phyloP scores from a whole-genome alignment of 345 rosid species.

The Abelmoschus esculentus region DNA sequence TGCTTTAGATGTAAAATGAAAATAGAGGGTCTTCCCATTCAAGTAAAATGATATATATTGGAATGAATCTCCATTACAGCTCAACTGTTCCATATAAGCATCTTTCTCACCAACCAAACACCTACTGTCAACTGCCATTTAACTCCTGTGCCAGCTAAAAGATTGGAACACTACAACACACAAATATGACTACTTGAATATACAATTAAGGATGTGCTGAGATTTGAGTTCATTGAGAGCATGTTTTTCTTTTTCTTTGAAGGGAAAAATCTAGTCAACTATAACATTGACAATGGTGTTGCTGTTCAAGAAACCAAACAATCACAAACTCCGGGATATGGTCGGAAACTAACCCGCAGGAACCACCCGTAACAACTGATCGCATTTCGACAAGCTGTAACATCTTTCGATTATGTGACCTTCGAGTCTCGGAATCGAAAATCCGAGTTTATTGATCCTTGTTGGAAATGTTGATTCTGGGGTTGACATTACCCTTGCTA shows the following conservation, averaged over 20 bases:
- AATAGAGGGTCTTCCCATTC: background rate
- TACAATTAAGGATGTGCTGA: constrained; percentile 6
- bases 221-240: background rate
- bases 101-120: background rate
- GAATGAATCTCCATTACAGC: constrained; percentile 1
- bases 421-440: too few relatives aligned
- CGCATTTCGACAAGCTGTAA: background rate
- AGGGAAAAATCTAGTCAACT: background rate
- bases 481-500: too few relatives aligned
- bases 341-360: background rate
- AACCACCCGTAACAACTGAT: background rate
- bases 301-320: background rate
- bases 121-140: background rate
- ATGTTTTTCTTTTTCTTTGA: background rate
- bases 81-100: background rate
- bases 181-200: background rate
- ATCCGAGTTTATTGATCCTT: too few relatives aligned
- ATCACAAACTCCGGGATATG: background rate
- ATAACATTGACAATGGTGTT: background rate
- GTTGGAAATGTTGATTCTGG: too few relatives aligned
- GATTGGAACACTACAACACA: background rate
- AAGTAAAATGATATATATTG: background rate
- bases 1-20: background rate
- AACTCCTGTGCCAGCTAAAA: constrained; percentile 8
- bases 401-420: background rate